These are phyloP conservation scores for Amanita rubescens DNA, from an alignment of 768 basidiomycete genomes.

Conservation along the genomic window DNA sequence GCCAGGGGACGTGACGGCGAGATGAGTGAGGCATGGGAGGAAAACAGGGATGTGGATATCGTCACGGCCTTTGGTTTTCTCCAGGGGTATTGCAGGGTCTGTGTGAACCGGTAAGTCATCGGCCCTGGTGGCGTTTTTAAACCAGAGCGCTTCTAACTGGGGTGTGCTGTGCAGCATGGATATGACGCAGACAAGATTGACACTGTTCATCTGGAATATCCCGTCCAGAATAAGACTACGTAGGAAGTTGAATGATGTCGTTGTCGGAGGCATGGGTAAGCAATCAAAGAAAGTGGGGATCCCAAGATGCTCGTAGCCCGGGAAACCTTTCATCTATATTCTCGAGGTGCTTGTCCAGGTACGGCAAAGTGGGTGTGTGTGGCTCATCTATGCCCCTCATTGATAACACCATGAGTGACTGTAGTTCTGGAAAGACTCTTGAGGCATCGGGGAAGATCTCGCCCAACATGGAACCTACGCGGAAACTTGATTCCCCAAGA, in stretches of 20 bases:
- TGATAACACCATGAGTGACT: neutral
- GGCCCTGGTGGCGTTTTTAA: slow-evolving; percentile 1
- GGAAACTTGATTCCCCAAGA: neutral
- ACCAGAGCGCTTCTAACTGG: slow-evolving; percentile 6
- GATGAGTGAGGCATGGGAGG: slow-evolving; percentile 2
- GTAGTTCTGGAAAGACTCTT: neutral
- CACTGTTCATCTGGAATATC: neutral
- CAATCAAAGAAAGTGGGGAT: neutral
- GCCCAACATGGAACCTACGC: neutral
- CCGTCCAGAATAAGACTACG: neutral
- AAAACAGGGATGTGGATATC: neutral
- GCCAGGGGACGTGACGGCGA: slow-evolving; percentile 6
- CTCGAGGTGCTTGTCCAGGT: neutral
- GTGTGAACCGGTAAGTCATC: neutral
- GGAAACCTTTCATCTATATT: neutral
- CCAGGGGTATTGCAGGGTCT: neutral
- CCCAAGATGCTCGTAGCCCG: neutral
- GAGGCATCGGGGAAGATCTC: neutral
- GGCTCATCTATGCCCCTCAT: neutral
- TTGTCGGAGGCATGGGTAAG: neutral
- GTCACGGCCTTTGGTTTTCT: neutral
- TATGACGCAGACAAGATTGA: neutral
- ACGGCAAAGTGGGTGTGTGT: neutral
- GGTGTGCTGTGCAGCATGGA: slow-evolving; percentile 7
- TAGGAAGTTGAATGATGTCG: neutral